These are phyloP conservation scores for Theileria sp. DNA, from an alignment of 169 alveolate genomes.

Conservation along the genomic window DNA sequence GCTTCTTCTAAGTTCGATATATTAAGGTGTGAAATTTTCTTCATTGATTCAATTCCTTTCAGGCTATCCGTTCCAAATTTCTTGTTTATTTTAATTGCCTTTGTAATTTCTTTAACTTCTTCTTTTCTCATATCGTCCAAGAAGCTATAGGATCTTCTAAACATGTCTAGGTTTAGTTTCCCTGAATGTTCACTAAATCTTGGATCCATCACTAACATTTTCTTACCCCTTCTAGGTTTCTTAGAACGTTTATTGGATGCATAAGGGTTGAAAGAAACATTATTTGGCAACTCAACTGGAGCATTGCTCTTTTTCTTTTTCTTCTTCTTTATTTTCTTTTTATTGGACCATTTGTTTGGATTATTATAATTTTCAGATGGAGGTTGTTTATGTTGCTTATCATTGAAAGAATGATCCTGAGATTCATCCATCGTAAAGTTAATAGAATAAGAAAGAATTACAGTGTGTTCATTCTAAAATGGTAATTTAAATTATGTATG, in stretches of 20 bases:
- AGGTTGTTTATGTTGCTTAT: background rate
- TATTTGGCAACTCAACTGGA: constrained; percentile 56
- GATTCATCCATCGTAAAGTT: background rate
- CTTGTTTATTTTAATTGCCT: constrained; percentile 32
- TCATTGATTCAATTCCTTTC: constrained; percentile 44
- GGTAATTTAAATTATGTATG: background rate
- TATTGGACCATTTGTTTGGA: background rate
- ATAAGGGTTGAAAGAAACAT: constrained; percentile 52
- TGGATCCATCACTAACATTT: constrained; percentile 55
- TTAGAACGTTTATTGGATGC: constrained; percentile 11
- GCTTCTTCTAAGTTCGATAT: constrained; percentile 60
- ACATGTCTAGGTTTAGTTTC: constrained; percentile 49
- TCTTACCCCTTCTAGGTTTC: constrained; percentile 17
- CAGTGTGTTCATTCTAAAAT: background rate
- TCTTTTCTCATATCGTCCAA: constrained; percentile 60
- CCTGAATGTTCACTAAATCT: constrained; percentile 66
- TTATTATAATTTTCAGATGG: background rate
- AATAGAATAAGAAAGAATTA: background rate
- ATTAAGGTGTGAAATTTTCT: constrained; percentile 35
- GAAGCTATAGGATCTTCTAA: constrained; percentile 59
- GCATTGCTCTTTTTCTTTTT: constrained; percentile 43
- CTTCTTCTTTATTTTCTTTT: constrained; percentile 1
- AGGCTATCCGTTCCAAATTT: constrained; percentile 35
- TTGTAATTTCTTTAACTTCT: constrained; percentile 42
- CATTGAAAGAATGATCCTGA: background rate